Percentiles rank a stretch among this genome's conserved stretches.
phyloP scores from a whole-genome alignment of 1,284 basidiomycete genomes.

The Serendipita sp. region DNA sequence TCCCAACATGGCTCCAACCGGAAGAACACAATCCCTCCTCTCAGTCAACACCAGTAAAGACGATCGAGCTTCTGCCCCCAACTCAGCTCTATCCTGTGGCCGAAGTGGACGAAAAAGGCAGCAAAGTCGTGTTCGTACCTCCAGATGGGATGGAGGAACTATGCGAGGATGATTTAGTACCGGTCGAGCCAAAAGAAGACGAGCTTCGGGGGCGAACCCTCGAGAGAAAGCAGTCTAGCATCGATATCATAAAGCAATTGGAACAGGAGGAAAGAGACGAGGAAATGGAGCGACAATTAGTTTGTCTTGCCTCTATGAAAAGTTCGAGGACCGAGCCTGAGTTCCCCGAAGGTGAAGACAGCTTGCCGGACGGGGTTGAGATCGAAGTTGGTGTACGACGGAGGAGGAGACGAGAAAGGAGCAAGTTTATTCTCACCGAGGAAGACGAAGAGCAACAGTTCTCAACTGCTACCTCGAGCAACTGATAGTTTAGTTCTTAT shows the following conservation, averaged over 20 bases:
- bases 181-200: not conserved
- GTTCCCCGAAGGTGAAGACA: not conserved
- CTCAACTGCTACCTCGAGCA: too few species aligned
- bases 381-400: not conserved
- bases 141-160: constrained; percentile 2
- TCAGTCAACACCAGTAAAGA: not conserved
- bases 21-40: not conserved
- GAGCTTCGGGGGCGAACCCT: not conserved
- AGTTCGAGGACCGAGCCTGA: not conserved
- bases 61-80: not conserved
- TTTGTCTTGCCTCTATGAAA: not conserved
- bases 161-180: not conserved
- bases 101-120: not conserved
- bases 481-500: too few species aligned
- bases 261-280: not conserved
- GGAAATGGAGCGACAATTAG: not conserved
- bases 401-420: not conserved
- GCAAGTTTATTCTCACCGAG: not conserved
- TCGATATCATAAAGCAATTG: not conserved
- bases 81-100: not conserved
- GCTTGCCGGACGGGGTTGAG: not conserved
- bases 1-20: too few species aligned
- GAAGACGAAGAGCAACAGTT: not conserved
- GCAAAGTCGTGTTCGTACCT: not conserved
- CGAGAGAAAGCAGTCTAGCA: not conserved